Base-by-base conservation (phyloP, 257 asterid genomes). In the Echites panduratus region DNA sequence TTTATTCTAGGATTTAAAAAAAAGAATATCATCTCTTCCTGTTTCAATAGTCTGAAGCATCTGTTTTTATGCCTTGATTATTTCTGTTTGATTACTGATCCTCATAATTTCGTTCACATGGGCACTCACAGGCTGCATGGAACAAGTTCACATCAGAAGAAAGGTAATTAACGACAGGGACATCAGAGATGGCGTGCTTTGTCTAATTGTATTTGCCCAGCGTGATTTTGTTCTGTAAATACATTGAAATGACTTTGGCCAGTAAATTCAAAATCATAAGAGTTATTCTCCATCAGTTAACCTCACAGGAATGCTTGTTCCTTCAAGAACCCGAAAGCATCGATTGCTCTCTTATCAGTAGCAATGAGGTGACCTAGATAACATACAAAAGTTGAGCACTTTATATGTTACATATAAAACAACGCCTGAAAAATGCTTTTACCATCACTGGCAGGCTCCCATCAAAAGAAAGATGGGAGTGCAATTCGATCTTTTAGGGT, bases 141-240 rank as follows among this genome's bases (percentile, higher is more conserved):
- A 94, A 77, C 90, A 88, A 82, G 82, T 94, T 88, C 86, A 86
- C 88, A 87, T 91, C 97, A 0, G 98, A 94, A 75, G 98, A 94
- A 85, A 89, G 96, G 88, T 94, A 87, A 93, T 56, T 29, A 53
- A 24, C 2, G 24, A 38, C 24, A 22, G 12, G 66, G 14, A 63
- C 2, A 1, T 3, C 7, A 38, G 22, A 35, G 11, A 35, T 22
- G 8, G 29, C 13, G 70, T 5, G 19, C 10, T 0, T 22, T 26
- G 22, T 50, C 20, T 70, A 70, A 53, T 53, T 70, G 52, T 70
- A 35, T 43, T 35, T 35, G 8, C 11, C n/a, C 32, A 40, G 43
- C 44, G 20, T 57, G 14, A 50, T 48, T 45, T 27, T 17, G 54
- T 68, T 53, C 11, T 75, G 78, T 59, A 68, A 56, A 75, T 48